Percentiles rank a stretch among this genome's conserved stretches.
phyloP scores from a whole-genome alignment of 768 basidiomycete species.

The Leccinum truebloodii region DNA sequence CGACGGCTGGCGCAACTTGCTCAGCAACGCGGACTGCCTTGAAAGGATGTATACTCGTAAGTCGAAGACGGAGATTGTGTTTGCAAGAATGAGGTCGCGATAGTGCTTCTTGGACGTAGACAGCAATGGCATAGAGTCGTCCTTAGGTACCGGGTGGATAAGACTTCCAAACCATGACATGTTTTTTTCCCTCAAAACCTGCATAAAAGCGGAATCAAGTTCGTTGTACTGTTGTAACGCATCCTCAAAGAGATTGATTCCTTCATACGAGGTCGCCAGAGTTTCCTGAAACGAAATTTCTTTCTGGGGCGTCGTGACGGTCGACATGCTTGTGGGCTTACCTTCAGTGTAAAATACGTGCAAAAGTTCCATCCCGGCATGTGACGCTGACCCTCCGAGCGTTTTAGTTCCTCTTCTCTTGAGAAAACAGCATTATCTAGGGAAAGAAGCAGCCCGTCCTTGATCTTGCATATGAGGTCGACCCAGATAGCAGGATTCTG shows the following conservation, averaged over 20 bases:
- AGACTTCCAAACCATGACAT: constrained; percentile 92
- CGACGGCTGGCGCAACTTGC: constrained; percentile 61
- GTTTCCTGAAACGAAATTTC: constrained; percentile 67
- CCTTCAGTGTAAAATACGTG: constrained; percentile 95
- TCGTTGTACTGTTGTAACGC: constrained; percentile 89
- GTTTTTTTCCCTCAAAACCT: constrained; percentile 73
- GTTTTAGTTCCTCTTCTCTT: constrained; percentile 87
- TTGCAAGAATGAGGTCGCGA: constrained; percentile 83
- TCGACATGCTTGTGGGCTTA: constrained; percentile 33
- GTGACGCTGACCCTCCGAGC: constrained; percentile 84
- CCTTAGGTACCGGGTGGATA: constrained; percentile 64
- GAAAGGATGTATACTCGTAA: constrained; percentile 89
- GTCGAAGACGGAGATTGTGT: constrained; percentile 92
- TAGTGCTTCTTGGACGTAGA: constrained; percentile 81
- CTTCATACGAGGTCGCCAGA: constrained; percentile 88
- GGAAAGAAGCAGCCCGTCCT: constrained; percentile 83
- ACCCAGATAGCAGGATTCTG: constrained; percentile 84
- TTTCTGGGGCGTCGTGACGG: background rate
- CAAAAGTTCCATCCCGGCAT: constrained; percentile 99
- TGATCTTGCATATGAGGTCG: constrained; percentile 84
- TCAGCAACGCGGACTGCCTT: constrained; percentile 78
- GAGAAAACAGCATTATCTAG: constrained; percentile 78
- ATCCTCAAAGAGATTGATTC: constrained; percentile 87
- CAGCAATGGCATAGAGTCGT: constrained; percentile 83
- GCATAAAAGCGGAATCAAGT: constrained; percentile 81